These are phyloP conservation scores for Sphaerobolus stellatus DNA, from an alignment of 1,284 basidiomycete species.

Conservation along the genomic window DNA sequence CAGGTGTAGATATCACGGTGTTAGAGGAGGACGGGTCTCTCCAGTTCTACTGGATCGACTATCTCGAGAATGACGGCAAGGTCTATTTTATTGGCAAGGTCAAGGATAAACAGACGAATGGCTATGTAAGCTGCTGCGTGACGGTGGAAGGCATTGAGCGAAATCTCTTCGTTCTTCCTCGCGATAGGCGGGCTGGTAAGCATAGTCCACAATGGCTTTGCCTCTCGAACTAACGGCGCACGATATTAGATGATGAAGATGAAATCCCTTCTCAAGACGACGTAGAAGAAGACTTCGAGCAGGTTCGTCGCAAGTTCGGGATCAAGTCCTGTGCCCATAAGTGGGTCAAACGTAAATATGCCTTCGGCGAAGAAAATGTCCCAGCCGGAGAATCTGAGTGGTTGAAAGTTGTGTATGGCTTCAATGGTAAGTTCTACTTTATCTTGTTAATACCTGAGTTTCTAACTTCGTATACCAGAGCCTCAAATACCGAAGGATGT, in stretches of 20 bases:
- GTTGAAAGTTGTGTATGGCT: slow-evolving; percentile 91
- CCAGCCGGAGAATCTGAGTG: slow-evolving; percentile 82
- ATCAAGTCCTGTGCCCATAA: slow-evolving; percentile 82
- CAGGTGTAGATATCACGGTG: slow-evolving; percentile 51
- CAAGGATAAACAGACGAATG: slow-evolving; percentile 65
- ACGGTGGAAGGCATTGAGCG: slow-evolving; percentile 85
- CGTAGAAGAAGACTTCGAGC: slow-evolving; percentile 85
- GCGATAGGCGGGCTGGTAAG: slow-evolving; percentile 63
- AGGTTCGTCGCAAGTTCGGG: slow-evolving; percentile 67
- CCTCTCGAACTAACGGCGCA: not conserved
- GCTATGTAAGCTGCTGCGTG: slow-evolving; percentile 87
- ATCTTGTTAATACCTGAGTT: not conserved
- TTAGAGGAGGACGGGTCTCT: slow-evolving; percentile 80
- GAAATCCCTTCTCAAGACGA: slow-evolving; percentile 65
- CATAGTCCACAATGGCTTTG: slow-evolving; percentile 4
- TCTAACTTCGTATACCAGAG: slow-evolving; percentile 35
- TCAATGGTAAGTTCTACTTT: slow-evolving; percentile 55
- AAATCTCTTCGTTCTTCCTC: slow-evolving; percentile 92
- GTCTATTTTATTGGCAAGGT: slow-evolving; percentile 88
- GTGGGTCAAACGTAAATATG: slow-evolving; percentile 89
- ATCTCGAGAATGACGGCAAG: slow-evolving; percentile 78
- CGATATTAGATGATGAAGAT: slow-evolving; percentile 54
- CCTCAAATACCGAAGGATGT: slow-evolving; percentile 69
- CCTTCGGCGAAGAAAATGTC: slow-evolving; percentile 85
- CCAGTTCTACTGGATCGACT: slow-evolving; percentile 94